Evolutionary conservation across 225 moss, liverwort and hornwort genomes (phyloP), one percentile per base, ranked within the genome.

Genomic region (Sphagnum contortum): DNA sequence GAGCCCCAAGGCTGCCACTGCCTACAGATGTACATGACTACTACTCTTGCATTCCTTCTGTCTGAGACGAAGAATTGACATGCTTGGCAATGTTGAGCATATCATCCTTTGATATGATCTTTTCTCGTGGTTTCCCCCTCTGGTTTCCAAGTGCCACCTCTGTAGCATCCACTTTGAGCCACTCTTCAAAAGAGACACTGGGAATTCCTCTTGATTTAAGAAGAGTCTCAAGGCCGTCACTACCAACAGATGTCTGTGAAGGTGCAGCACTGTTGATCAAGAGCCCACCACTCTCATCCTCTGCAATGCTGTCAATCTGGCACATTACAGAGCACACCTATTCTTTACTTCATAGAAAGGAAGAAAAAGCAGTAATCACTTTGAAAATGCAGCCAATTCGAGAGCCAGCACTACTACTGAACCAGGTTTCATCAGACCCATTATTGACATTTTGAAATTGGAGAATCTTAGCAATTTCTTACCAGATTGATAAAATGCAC

Each of bases 291-390:
- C 66, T 57, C 68, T 81, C 70, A 71, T 98, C 93, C 64, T 90
- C 89, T 51, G 75, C 84, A 48, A 98, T 90, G 62, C 88, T 86
- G 63, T 73, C 74, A 57, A 96, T 85, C 92, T 98, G 89, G 48
- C 67, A 29, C 29, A 29, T 29, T 29, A 29, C 29, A 12, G 52
- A 14, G 14, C 12, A 13, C 4, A 51, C 12, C 47, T 48, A 57
- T 48, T 13, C 49, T 59, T 50, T 10, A 50, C 51, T 50, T 55
- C 6, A 66, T 29, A 29, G 29, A 0, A 29, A 29, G 29, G 29
- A 29, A 29, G 29, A 29, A 29, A 29, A 29, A 29, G 29, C 29
- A 29, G 29, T 29, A 29, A 29, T 29, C 29, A 29, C 29, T 29
- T 29, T 29, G 29, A 29, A 29, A 29, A 29, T 29, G 29, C 29